These are phyloP conservation scores for Fomitopsis pulvina DNA, from an alignment of 768 basidiomycete species.

Conservation along the genomic window DNA sequence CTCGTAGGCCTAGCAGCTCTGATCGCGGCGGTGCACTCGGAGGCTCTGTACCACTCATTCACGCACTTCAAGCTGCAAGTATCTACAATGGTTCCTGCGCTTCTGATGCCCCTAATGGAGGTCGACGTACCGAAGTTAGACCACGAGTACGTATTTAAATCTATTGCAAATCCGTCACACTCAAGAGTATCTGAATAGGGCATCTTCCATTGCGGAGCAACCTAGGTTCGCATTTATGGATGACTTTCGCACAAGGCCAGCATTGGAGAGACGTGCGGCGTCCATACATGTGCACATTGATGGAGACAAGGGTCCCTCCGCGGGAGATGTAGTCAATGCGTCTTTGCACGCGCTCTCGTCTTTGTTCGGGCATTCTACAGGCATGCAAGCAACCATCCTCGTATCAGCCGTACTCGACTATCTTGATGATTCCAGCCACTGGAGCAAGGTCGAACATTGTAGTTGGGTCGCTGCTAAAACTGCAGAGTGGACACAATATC, in stretches of 20 bases:
- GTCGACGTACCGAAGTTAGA: constrained; percentile 54
- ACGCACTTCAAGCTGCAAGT: constrained; percentile 70
- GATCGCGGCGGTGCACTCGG: constrained; percentile 74
- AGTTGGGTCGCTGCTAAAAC: constrained; percentile 75
- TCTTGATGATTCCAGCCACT: constrained; percentile 54
- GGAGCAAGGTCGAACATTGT: constrained; percentile 66
- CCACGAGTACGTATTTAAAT: constrained; percentile 49
- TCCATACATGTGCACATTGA: constrained; percentile 87
- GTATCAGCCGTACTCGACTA: constrained; percentile 69
- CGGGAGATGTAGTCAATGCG: constrained; percentile 66
- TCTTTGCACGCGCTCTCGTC: constrained; percentile 65
- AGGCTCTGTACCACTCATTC: constrained; percentile 71
- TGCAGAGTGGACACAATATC: constrained; percentile 88
- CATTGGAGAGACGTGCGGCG: constrained; percentile 75
- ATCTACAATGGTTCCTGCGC: constrained; percentile 59
- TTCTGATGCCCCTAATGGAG: constrained; percentile 61
- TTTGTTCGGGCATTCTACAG: constrained; percentile 70
- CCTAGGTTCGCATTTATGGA: constrained; percentile 73
- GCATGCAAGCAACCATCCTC: constrained; percentile 63
- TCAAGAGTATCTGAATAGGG: constrained; percentile 30
- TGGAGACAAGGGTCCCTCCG: constrained; percentile 79
- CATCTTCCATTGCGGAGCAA: constrained; percentile 56
- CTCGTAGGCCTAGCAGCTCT: constrained; percentile 83
- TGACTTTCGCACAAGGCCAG: constrained; percentile 78
- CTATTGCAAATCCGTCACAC: constrained; percentile 6